Conservation (phyloP, 1,284 basidiomycete genomes). For the Fistulina hepatica region DNA sequence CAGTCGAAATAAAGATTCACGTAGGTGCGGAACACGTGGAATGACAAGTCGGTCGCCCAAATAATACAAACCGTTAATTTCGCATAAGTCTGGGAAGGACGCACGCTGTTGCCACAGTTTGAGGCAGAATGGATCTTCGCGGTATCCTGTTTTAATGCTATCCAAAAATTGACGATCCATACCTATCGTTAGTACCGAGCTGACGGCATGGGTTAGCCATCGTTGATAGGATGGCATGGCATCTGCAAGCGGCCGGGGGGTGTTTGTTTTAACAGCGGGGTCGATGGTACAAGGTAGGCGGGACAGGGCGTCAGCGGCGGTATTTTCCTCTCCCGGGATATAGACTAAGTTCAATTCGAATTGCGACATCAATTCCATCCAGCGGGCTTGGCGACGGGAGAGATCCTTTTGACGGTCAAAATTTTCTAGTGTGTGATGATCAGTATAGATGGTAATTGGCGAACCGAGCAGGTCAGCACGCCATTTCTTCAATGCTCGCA, state of each 20-base stretch:
- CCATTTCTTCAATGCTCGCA: constrained; percentile 24
- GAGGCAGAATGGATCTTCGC: not conserved
- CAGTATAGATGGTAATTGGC: constrained; percentile 25
- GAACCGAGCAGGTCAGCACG: constrained; percentile 22
- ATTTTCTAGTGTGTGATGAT: constrained; percentile 29
- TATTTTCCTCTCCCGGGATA: constrained; percentile 4
- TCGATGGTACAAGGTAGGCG: not conserved
- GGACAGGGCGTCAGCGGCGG: constrained; percentile 5
- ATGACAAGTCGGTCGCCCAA: constrained; percentile 5
- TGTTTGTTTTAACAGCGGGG: not conserved
- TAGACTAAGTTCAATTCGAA: constrained; percentile 1
- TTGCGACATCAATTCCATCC: constrained; percentile 22
- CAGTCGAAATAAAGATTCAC: constrained; percentile 8
- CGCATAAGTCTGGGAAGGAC: not conserved
- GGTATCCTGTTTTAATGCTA: not conserved
- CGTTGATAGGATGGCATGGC: too few relatives aligned
- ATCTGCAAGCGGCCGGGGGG: too few relatives aligned
- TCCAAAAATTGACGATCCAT: too few relatives aligned
- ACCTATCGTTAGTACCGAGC: too few relatives aligned
- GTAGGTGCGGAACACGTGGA: too few relatives aligned
- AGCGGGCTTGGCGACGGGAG: constrained; percentile 23
- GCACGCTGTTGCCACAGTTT: not conserved
- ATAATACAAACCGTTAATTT: constrained; percentile 7
- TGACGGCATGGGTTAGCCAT: too few relatives aligned
- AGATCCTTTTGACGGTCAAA: constrained; percentile 27